Evolutionary conservation across 768 basidiomycete genomes (phyloP), one percentile per base, ranked within the genome.

Genomic region (Collybia mongolica): DNA sequence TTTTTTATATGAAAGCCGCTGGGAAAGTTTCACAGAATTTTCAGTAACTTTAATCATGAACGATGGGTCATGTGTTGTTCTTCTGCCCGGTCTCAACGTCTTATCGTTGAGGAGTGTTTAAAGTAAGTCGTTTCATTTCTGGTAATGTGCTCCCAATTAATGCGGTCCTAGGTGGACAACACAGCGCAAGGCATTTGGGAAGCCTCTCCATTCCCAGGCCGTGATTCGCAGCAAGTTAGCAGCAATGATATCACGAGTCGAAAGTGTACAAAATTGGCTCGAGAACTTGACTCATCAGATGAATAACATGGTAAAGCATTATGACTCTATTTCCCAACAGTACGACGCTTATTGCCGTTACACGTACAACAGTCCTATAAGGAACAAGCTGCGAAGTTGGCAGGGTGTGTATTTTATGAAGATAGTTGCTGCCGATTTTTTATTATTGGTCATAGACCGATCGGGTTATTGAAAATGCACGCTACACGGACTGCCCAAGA

Each of bases 1-100:
- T 24, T 51, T 48, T n/a, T 22, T 46, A 32, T 14, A 6, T 32
- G 18, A 3, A 29, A 20, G 37, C 11, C 46, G 29, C n/a, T 18
- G 20, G 24, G 26, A 46, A 20, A 7, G 6, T 0, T 17, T 8
- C 24, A 44, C 8, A 47, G 18, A 47, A 51, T 39, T 42, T 46
- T 7, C 39, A 86, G 83, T 54, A 97, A 97, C 72, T 97, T 96
- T 71, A 96, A 95, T 66, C 93, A 95, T 68, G 94, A 94, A 64
- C 86, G 90, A 62, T 95, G 90, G 92, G 87, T 90, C 46, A 94
- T 93, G 88, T 82, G 80, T 63, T 90, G 89, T 58, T 72, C 80
- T 26, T 83, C 81, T 20, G 83, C 83, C 42, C 76, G 87, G 53
- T 68, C 70, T 47, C 91, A 93, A 57, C 82, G 93, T 26, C 44